Evolutionary conservation across 768 basidiomycete genomes (phyloP).

Genomic region (Pleurotus eryngii): DNA sequence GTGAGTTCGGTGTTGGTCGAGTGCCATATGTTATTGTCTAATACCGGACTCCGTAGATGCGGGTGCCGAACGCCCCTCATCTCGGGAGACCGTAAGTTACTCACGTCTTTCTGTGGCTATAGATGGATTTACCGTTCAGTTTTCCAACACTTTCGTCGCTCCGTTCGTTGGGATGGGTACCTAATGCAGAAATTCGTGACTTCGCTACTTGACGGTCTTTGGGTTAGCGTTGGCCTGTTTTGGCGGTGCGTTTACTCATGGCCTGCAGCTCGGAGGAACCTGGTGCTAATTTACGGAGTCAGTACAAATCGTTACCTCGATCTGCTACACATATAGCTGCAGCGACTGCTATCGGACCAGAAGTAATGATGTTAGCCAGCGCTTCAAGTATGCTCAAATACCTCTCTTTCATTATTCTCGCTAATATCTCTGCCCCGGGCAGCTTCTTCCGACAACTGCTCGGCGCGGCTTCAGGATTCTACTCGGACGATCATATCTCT

Average conservation of each 20-base stretch:
- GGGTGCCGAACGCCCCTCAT: not conserved
- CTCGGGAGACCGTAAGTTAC: not conserved
- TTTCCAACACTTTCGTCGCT: constrained; percentile 30
- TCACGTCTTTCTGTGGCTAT: not conserved
- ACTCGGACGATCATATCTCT: constrained; percentile 26
- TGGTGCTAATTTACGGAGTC: not conserved
- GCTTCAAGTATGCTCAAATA: constrained; percentile 27
- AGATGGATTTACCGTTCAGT: constrained; percentile 35
- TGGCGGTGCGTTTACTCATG: constrained; percentile 22
- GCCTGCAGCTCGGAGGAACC: not conserved
- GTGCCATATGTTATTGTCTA: too few species aligned
- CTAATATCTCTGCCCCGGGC: not conserved
- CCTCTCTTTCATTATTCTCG: not conserved
- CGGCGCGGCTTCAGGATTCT: constrained; percentile 34
- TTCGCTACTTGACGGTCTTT: too few species aligned
- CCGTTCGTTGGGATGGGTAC: constrained; percentile 38
- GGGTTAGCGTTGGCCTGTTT: constrained; percentile 31
- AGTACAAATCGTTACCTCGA: constrained; percentile 35
- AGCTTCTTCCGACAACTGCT: constrained; percentile 36
- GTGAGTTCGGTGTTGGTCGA: constrained; percentile 14
- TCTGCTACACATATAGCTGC: constrained; percentile 37
- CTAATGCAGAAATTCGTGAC: constrained; percentile 3
- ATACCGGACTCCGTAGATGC: not conserved
- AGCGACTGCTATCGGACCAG: constrained; percentile 34
- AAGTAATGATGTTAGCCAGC: constrained; percentile 36